Evolutionary conservation across 495 filamentous ascomycete species (phyloP).

Genomic region (Lepidopterella palustris): DNA sequence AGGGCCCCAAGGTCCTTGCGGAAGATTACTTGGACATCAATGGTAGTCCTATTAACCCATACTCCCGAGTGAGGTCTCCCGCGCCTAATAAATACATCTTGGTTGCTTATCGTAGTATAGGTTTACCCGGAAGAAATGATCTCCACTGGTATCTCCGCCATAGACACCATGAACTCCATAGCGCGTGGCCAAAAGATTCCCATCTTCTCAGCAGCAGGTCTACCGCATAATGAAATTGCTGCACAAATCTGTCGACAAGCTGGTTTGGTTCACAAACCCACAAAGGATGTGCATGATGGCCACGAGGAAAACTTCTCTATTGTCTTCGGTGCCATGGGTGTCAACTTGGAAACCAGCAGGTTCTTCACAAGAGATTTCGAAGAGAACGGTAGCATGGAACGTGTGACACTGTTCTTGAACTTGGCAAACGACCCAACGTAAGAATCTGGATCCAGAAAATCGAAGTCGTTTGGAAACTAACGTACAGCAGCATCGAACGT

Average conservation of each 20-base stretch:
- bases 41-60: conserved; percentile 97
- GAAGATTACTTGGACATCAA: conserved; percentile 99
- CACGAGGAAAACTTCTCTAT: conserved; percentile 99
- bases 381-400: conserved; percentile 97
- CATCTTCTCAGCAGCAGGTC: conserved; percentile 97
- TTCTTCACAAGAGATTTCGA: conserved; percentile 99
- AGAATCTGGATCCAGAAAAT: conserved; percentile 25
- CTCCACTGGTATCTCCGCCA: conserved; percentile 97
- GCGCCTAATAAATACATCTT: neutral
- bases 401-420: conserved; percentile 95
- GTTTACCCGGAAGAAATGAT: conserved; percentile 99
- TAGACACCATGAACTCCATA: conserved; percentile 99
- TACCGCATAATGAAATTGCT: conserved; percentile 98
- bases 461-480: neutral
- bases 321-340: conserved; percentile 99
- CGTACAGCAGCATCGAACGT: conserved; percentile 77
- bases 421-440: conserved; percentile 98
- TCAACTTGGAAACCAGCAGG: conserved; percentile 96
- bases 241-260: conserved; percentile 97
- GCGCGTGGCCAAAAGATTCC: conserved; percentile 99
- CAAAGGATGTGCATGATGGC: conserved; percentile 91
- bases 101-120: conserved; percentile 40
- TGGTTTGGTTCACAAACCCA: conserved; percentile 78
- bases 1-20: conserved; percentile 95
- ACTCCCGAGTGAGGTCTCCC: conserved; percentile 65